These are phyloP conservation scores for Nemania sp. DNA, from an alignment of 2,329 filamentous ascomycete genomes.

Conservation along the genomic window DNA sequence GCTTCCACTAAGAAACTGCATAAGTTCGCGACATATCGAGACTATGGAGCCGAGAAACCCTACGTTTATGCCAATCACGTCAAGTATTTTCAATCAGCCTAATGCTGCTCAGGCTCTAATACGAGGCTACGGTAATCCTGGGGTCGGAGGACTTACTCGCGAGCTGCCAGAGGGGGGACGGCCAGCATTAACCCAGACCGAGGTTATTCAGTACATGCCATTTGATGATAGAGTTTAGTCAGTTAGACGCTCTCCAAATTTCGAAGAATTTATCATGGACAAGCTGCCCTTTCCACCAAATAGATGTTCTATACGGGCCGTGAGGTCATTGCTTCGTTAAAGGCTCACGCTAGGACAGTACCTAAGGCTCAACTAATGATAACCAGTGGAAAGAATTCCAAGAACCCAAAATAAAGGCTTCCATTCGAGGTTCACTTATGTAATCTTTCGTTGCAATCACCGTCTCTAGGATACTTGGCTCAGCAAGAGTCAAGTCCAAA, in stretches of 20 bases:
- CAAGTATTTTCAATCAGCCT: neutral
- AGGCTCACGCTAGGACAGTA: neutral
- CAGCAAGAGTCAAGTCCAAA: neutral
- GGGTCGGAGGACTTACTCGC: neutral
- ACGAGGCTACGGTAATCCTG: neutral
- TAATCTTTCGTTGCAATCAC: neutral
- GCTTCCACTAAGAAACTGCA: neutral
- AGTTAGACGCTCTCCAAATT: too few relatives aligned
- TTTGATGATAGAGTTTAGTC: too few relatives aligned
- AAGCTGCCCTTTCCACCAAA: too few relatives aligned
- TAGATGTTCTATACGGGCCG: too few relatives aligned
- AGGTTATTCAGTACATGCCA: too few relatives aligned
- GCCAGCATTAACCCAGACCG: neutral
- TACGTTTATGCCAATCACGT: neutral
- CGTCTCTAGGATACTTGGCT: neutral
- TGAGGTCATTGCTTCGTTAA: neutral
- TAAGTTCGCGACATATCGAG: constrained; percentile 1
- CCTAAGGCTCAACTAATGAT: too few relatives aligned
- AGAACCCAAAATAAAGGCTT: neutral
- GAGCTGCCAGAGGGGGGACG: neutral
- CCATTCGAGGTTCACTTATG: neutral
- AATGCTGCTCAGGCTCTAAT: neutral
- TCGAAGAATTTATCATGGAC: too few relatives aligned
- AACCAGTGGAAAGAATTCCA: neutral
- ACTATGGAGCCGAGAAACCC: neutral